A percentile compares a stretch with the other conserved stretches of the same genome.
These are phyloP conservation scores for Kwoniella europaea DNA, from an alignment of 768 basidiomycete genomes.

Conservation along the genomic window DNA sequence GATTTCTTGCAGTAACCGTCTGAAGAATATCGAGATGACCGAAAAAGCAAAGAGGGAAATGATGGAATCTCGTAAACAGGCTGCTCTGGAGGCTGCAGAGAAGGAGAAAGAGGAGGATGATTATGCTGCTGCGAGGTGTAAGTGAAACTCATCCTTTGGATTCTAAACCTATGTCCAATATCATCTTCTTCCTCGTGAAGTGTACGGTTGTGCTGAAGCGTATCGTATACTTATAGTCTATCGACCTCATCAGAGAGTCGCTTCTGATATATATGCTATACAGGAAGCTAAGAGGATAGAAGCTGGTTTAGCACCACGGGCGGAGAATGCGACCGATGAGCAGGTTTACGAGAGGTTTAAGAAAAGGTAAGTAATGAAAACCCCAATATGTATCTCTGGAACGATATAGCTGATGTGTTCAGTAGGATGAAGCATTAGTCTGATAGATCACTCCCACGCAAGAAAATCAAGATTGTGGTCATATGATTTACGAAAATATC, in stretches of 20 bases:
- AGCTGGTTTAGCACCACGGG: conserved; percentile 65
- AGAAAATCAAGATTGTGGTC: too few relatives aligned
- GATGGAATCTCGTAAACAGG: conserved; percentile 67
- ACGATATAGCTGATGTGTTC: not conserved
- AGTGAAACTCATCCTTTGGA: conserved; percentile 51
- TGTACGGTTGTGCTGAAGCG: not conserved
- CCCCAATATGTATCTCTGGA: not conserved
- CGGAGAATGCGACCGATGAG: conserved; percentile 89
- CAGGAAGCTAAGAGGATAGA: conserved; percentile 86
- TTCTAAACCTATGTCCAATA: not conserved
- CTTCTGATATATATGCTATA: conserved; percentile 82
- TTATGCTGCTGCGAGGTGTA: conserved; percentile 84
- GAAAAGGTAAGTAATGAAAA: conserved; percentile 65
- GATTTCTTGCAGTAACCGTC: conserved; percentile 66
- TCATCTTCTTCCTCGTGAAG: not conserved
- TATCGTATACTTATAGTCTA: conserved; percentile 67
- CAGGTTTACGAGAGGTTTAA: conserved; percentile 91
- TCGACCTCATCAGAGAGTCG: conserved; percentile 77
- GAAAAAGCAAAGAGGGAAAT: conserved; percentile 92
- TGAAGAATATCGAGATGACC: conserved; percentile 96
- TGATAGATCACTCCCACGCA: too few relatives aligned
- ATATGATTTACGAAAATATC: too few relatives aligned
- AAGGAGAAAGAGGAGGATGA: conserved; percentile 68
- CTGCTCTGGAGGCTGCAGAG: conserved; percentile 42
- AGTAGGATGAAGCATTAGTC: conserved; percentile 22